Evolutionary conservation across 2,329 filamentous ascomycete genomes (phyloP).

Genomic region (Gnomoniopsis sp.): DNA sequence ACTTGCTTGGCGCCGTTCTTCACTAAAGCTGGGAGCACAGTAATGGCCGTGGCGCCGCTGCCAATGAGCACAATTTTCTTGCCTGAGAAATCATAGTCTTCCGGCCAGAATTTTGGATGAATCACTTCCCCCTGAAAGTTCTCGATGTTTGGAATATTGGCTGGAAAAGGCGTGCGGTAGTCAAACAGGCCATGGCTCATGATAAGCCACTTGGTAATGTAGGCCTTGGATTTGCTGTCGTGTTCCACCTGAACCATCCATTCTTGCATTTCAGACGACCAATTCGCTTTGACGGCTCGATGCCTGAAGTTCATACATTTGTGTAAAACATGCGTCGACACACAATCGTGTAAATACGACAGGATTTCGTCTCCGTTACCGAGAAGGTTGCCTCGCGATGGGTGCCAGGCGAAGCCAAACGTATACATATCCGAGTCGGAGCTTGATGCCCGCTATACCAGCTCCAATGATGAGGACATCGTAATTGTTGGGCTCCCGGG

Average conservation of each 20-base stretch:
- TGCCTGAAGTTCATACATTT: conserved; percentile 51
- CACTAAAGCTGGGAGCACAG: conserved; percentile 60
- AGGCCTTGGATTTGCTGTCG: neutral
- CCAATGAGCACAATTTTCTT: conserved; percentile 68
- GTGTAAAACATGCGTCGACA: conserved; percentile 48
- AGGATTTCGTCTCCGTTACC: conserved; percentile 50
- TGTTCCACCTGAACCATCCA: conserved; percentile 46
- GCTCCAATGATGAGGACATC: conserved; percentile 67
- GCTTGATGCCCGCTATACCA: conserved; percentile 73
- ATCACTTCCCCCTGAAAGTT: conserved; percentile 42
- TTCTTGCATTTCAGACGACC: conserved; percentile 48
- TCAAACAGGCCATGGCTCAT: conserved; percentile 63
- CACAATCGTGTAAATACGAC: conserved; percentile 51
- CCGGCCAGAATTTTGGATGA: conserved; percentile 74
- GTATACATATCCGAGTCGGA: conserved; percentile 61
- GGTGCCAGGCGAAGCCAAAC: conserved; percentile 66
- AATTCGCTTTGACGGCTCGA: conserved; percentile 46
- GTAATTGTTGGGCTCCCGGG: neutral
- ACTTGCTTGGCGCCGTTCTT: conserved; percentile 51
- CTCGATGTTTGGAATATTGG: conserved; percentile 41
- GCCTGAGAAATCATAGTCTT: conserved; percentile 60
- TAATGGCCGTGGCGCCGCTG: conserved; percentile 66
- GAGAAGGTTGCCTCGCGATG: conserved; percentile 56
- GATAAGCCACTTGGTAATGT: conserved; percentile 39
- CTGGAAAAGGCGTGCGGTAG: conserved; percentile 56